Conservation (phyloP, 768 basidiomycete species). For the Hysterangium stoloniferum region DNA sequence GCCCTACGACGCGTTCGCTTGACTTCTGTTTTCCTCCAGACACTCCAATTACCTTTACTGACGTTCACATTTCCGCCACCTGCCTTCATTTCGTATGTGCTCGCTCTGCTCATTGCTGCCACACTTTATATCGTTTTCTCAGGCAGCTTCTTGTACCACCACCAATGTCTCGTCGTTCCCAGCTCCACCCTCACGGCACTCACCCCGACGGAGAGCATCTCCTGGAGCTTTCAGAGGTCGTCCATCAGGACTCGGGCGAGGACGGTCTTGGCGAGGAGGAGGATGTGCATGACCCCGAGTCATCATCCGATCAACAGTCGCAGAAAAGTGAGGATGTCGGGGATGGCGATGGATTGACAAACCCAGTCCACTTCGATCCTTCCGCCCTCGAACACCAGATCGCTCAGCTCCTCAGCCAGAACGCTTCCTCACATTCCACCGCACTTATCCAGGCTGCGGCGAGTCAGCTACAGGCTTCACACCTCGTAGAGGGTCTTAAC, state of each 20-base stretch:
- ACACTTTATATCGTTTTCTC: not conserved
- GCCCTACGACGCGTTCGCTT: constrained; percentile 3
- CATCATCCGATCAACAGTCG: constrained; percentile 22
- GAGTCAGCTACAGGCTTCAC: constrained; percentile 52
- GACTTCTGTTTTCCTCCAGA: not conserved
- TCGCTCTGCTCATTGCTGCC: constrained; percentile 1
- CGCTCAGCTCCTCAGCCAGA: constrained; percentile 65
- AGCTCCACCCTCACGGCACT: not conserved
- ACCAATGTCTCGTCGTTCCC: constrained; percentile 5
- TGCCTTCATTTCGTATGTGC: constrained; percentile 1
- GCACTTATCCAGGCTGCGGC: constrained; percentile 59
- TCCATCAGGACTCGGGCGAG: constrained; percentile 43
- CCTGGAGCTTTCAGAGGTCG: constrained; percentile 75
- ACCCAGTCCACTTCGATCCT: constrained; percentile 32
- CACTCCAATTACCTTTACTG: not conserved
- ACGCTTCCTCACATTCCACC: constrained; percentile 60
- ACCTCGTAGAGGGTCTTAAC: constrained; percentile 38
- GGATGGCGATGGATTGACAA: constrained; percentile 11
- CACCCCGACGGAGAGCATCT: constrained; percentile 31
- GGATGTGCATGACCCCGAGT: constrained; percentile 26
- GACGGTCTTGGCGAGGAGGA: constrained; percentile 59
- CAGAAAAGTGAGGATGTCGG: constrained; percentile 10
- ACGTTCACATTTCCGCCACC: not conserved
- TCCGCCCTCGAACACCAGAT: constrained; percentile 70
- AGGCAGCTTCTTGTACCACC: not conserved